Base-by-base conservation (phyloP, 2,329 filamentous ascomycete species). In the Cephalotrichum gorgonifer region DNA sequence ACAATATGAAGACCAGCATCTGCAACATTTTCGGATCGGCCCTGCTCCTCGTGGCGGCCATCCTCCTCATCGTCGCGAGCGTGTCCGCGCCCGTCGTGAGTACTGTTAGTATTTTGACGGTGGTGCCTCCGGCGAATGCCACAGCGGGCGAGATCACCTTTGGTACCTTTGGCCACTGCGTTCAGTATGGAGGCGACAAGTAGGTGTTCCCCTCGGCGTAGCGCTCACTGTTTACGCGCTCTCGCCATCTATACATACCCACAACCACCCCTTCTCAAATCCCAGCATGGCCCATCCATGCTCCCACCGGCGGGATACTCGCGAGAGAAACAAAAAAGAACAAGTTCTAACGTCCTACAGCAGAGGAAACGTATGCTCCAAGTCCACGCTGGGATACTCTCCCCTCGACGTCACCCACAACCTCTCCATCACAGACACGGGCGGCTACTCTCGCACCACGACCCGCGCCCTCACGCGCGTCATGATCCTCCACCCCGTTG, bases 401-500 rank as follows among this genome's bases (percentile, higher is more conserved):
- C 74, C 76, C 14, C 69, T 72, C 45, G 51, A 62, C 3, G 62
- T 76, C 52, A 64, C 82, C 55, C 44, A 57, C 50, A 43, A 51
- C 14, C 53, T 67, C 43, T 65, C 71, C 50, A 56, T 58, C 44
- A 64, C 62, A 43, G 50, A 62, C 33, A 73, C 75, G 60, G 69
- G 68, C 53, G 55, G 62, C 44, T 65, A 68, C 50, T 64, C 70
- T 20, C 62, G 64, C 50, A 61, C 66, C 52, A 72, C 74, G 31
- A 62, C 71, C 51, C 69, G 70, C 54, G 65, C 62, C 26, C 67
- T 83, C 38, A 81, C 79, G 39, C 67, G 69, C 54, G 74, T 76
- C 53, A 77, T 83, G 76, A 63, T 83, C 47, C 70, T 84, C 51
- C 79, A 83, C 65, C 78, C 80, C 26, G 65, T 83, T 56, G 76